Evolutionary conservation across 2,329 filamentous ascomycete species (phyloP).

Genomic region (Penicillium carneum): DNA sequence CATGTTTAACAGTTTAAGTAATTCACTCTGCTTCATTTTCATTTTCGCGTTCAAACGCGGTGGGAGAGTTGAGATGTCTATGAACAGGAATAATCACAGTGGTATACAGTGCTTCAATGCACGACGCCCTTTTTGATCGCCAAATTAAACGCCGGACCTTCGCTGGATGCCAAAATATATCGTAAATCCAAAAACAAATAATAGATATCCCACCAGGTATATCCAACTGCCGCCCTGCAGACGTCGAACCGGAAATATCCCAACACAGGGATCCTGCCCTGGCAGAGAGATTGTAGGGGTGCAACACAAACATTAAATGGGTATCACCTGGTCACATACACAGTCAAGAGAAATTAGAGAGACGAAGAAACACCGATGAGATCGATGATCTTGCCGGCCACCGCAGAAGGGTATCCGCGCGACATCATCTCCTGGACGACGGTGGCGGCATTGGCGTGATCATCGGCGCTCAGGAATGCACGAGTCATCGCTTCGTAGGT

Average conservation of each 20-base stretch:
- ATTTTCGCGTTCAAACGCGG: conserved; percentile 30
- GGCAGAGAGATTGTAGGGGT: conserved; percentile 32
- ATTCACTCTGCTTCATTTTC: conserved; percentile 37
- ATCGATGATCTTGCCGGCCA: conserved; percentile 91
- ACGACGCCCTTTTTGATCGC: conserved; percentile 30
- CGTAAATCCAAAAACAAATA: conserved; percentile 14
- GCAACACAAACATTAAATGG: conserved; percentile 22
- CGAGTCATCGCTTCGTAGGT: conserved; percentile 99
- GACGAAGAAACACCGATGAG: conserved; percentile 67
- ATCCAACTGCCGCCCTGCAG: conserved; percentile 37
- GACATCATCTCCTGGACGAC: conserved; percentile 90
- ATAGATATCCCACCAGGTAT: conserved; percentile 29
- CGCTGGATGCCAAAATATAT: conserved; percentile 35
- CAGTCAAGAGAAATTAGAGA: conserved; percentile 31
- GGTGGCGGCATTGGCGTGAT: conserved; percentile 75
- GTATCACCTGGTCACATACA: conserved; percentile 17
- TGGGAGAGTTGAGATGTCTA: conserved; percentile 40
- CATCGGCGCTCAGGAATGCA: conserved; percentile 83
- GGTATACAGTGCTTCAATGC: conserved; percentile 32
- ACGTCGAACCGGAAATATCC: conserved; percentile 39
- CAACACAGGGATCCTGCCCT: conserved; percentile 48
- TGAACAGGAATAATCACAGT: conserved; percentile 31
- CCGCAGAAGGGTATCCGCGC: conserved; percentile 87
- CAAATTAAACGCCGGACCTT: conserved; percentile 30
- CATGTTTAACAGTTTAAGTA: conserved; percentile 8